phyloP scores from a whole-genome alignment of 1,284 basidiomycete species.

The Xanthoconium separans region DNA sequence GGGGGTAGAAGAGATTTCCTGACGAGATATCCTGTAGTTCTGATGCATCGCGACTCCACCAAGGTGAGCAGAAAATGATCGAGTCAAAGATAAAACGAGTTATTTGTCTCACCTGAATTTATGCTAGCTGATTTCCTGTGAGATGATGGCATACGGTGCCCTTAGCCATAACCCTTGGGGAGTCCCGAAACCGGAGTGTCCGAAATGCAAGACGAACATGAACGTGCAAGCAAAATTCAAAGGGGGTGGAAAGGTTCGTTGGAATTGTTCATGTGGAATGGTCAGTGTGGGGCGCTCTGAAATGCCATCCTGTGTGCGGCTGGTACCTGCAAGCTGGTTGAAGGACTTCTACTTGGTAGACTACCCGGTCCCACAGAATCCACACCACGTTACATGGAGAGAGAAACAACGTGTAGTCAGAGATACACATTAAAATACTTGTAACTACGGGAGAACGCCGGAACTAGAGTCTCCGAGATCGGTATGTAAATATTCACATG shows the following conservation, averaged over 20 bases:
- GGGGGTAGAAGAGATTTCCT: not conserved
- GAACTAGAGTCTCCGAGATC: no score
- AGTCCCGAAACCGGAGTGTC: not conserved
- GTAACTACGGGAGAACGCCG: no score
- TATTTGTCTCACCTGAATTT: not conserved
- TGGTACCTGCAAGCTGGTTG: not conserved
- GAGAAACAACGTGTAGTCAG: no score
- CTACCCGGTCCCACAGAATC: not conserved
- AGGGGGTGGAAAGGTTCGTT: not conserved
- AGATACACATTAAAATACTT: no score
- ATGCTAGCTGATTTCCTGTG: not conserved
- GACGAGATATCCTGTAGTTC: not conserved
- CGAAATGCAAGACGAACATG: not conserved
- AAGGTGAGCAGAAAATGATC: not conserved
- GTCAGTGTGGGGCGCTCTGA: not conserved
- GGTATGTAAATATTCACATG: no score
- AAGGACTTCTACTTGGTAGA: not conserved
- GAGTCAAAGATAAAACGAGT: not conserved
- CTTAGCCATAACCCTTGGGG: constrained; percentile 4
- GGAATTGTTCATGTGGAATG: not conserved
- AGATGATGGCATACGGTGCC: constrained; percentile 1
- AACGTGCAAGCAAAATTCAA: not conserved
- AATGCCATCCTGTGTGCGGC: not conserved
- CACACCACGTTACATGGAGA: not conserved
- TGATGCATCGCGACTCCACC: not conserved